Percentiles rank a stretch among this genome's conserved stretches.
phyloP scores from a whole-genome alignment of 495 filamentous ascomycete genomes.

The Penicillium robsamsonii region DNA sequence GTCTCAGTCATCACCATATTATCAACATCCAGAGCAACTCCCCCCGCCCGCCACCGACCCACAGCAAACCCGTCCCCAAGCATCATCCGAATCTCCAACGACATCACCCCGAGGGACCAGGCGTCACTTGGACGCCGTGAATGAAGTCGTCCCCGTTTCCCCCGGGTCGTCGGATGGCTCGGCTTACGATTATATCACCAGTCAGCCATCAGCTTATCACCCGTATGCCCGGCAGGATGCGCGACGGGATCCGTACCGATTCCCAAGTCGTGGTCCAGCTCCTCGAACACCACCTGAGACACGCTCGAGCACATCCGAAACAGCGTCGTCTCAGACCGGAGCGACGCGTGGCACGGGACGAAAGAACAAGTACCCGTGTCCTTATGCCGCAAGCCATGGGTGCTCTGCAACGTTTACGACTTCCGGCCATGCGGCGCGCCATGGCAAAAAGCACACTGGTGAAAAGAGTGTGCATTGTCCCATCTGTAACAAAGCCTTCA shows the following conservation, averaged over 20 bases:
- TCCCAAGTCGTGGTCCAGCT: conserved; percentile 22
- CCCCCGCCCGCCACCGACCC: conserved; percentile 21
- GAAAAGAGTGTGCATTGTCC: conserved; percentile 91
- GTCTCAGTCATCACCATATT: conserved; percentile 30
- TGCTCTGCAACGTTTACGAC: conserved; percentile 90
- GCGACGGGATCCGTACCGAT: conserved; percentile 19
- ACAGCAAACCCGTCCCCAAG: conserved; percentile 23
- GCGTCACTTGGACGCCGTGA: conserved; percentile 30
- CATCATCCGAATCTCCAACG: conserved; percentile 31
- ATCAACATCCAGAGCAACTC: conserved; percentile 29
- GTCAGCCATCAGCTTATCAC: conserved; percentile 28
- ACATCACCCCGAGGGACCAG: conserved; percentile 26
- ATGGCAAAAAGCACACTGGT: conserved; percentile 94
- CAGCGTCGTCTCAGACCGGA: conserved; percentile 25
- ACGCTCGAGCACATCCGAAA: conserved; percentile 26
- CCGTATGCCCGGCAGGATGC: conserved; percentile 28
- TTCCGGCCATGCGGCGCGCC: conserved; percentile 92
- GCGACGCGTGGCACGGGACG: conserved; percentile 20
- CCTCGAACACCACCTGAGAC: conserved; percentile 30
- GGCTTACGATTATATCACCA: conserved; percentile 38
- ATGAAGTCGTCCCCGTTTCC: conserved; percentile 31
- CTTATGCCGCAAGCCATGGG: conserved; percentile 59
- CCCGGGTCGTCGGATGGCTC: conserved; percentile 43
- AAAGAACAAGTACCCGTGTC: conserved; percentile 58
- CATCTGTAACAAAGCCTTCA: conserved; percentile 91